These are phyloP conservation scores for Yarrowia divulgata DNA, from an alignment of 805 yeast species.

Conservation along the genomic window DNA sequence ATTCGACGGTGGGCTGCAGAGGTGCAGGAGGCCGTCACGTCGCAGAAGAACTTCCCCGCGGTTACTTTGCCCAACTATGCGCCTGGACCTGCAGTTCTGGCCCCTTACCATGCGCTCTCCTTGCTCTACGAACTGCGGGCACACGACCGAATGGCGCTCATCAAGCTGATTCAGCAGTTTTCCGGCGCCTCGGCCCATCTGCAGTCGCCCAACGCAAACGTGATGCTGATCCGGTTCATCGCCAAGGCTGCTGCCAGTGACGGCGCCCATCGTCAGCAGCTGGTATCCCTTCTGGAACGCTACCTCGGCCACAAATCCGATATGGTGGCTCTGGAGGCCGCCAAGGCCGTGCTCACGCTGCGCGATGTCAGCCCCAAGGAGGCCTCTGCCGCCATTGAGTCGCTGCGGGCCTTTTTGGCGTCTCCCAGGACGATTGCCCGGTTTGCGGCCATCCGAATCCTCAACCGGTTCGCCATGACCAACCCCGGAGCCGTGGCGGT, in stretches of 20 bases:
- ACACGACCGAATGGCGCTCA: slow-evolving; percentile 92
- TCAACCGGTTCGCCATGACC: slow-evolving; percentile 82
- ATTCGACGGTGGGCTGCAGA: slow-evolving; percentile 94
- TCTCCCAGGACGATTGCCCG: slow-evolving; percentile 90
- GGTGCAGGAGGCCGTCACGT: slow-evolving; percentile 85
- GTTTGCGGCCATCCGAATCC: slow-evolving; percentile 90
- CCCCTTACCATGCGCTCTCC: slow-evolving; percentile 96
- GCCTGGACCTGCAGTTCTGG: slow-evolving; percentile 66
- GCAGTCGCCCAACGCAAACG: slow-evolving; percentile 81
- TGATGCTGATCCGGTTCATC: slow-evolving; percentile 83
- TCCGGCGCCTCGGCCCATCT: slow-evolving; percentile 62
- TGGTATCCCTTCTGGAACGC: slow-evolving; percentile 68
- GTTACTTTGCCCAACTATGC: slow-evolving; percentile 46
- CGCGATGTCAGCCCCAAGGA: slow-evolving; percentile 67
- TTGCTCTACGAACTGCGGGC: slow-evolving; percentile 84
- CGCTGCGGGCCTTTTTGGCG: slow-evolving; percentile 77
- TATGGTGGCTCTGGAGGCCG: slow-evolving; percentile 90
- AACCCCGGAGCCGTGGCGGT: slow-evolving; percentile 74
- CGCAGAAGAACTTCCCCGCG: slow-evolving; percentile 55
- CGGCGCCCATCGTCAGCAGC: slow-evolving; percentile 67
- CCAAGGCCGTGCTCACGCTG: slow-evolving; percentile 70
- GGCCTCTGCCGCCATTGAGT: slow-evolving; percentile 66
- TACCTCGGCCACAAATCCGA: slow-evolving; percentile 84
- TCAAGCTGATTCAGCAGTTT: slow-evolving; percentile 86
- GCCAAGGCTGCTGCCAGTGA: slow-evolving; percentile 73